Evolutionary conservation across 208 protist species (phyloP), one percentile per base, ranked within the genome.

Genomic region (Leishmania mexicana): DNA sequence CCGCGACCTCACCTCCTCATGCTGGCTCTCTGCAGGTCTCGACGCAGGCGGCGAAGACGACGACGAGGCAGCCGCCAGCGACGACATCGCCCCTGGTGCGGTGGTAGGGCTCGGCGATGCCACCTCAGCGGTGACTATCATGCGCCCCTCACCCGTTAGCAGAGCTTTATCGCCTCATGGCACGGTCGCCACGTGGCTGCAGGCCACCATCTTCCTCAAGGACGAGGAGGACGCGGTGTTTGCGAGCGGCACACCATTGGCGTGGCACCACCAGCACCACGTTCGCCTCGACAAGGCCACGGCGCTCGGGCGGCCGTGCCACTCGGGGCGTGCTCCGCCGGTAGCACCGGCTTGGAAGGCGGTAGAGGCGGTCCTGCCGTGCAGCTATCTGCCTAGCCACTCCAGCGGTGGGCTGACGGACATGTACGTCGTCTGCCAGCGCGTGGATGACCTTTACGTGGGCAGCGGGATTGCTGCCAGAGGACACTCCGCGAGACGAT

Each of bases 1-100:
- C 57, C 85, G 85, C 21, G 35, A 64, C 10, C 85, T 88, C 75
- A 88, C 85, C 35, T 67, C 85, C 13, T 84, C 85, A 21, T 88
- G 85, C 75, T 88, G 85, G 85, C 53, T 88, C 17, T 80, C 85
- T 4, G 42, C n/a, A 24, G 45, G 78, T n/a, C 17, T 64, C 11
- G 49, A 54, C 47, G 51, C 17, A 21, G 0, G 21, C 28, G 28
- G 17, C 10, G 45, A 47, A 15, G 24, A 35, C 5, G 13, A 19
- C 35, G 70, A 21, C n/a, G 70, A 51, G 38, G 70, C 15, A 31
- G 28, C 42, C 17, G 42, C 45, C 11, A 38, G 51, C 28, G 54
- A 76, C 47, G 15, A 60, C 31, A 8, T 17, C 31, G 64, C 31
- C 21, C 21, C 45, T 74, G 70, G 70, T 38, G 28, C 70, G 21